These are phyloP conservation scores for Ceratobasidium papillatum DNA, from an alignment of 1,284 basidiomycete genomes.

Conservation along the genomic window DNA sequence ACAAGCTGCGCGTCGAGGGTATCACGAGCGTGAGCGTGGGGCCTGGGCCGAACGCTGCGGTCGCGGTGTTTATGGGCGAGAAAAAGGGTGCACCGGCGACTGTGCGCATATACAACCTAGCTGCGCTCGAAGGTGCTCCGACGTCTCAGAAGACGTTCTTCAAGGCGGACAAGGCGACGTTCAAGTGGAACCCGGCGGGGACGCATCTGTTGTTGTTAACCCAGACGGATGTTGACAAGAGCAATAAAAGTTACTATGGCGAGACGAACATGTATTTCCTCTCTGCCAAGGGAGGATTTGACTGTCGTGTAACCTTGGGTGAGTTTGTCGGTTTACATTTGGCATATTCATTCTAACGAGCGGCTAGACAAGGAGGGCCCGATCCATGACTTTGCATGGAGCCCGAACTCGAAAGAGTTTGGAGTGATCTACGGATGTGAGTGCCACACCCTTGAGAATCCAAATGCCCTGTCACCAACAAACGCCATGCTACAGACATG, in stretches of 20 bases:
- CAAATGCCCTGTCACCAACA: constrained; percentile 26
- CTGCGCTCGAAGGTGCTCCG: constrained; percentile 66
- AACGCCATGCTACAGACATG: constrained; percentile 75
- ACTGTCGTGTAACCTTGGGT: constrained; percentile 85
- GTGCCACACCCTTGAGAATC: constrained; percentile 51
- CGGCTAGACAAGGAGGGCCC: constrained; percentile 90
- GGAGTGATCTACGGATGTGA: constrained; percentile 94
- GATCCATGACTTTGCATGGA: constrained; percentile 97
- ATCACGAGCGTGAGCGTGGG: constrained; percentile 79
- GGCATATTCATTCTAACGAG: background rate
- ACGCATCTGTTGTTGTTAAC: constrained; percentile 88
- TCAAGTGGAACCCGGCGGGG: constrained; percentile 97
- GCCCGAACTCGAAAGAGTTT: constrained; percentile 97
- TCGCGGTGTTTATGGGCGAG: constrained; percentile 93
- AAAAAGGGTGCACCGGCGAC: constrained; percentile 97
- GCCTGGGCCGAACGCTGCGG: constrained; percentile 81
- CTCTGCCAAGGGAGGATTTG: constrained; percentile 94
- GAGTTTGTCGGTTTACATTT: constrained; percentile 35
- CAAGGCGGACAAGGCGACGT: constrained; percentile 92
- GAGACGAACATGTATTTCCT: constrained; percentile 96
- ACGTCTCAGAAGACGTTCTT: constrained; percentile 90
- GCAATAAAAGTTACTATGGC: constrained; percentile 98
- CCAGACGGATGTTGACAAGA: constrained; percentile 95
- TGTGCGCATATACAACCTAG: constrained; percentile 84
- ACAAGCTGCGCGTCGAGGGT: constrained; percentile 84